Base-by-base conservation (phyloP, 2,329 filamentous ascomycete species). In the Paraconiothyrium sp. region DNA sequence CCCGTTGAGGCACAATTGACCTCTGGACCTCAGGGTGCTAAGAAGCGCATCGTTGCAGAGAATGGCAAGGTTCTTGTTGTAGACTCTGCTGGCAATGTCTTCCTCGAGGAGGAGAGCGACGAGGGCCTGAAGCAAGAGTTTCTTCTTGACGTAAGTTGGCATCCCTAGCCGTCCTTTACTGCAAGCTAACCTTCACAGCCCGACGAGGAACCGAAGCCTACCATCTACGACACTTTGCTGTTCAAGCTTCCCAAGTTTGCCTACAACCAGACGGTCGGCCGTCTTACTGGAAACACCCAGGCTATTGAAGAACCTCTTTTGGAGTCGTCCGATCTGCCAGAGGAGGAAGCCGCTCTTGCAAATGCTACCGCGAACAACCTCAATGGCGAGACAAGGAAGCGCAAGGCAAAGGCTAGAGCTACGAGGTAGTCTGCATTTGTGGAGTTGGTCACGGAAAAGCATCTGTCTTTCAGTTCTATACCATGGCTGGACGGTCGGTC, bases 41-140 rank as follows among this genome's bases (percentile, higher is more conserved):
- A 92, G 81, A 97, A 94, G 85, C 87, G 92, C 39, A 92, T 98
- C 16, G 88, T 94, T 30, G 94, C 94, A 2, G 91, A 97, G 83
- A 99, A 99, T 72, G 95, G 95, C 68, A 99, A 98, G 83, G 85
- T 97, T 0, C 84, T 99, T 41, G 90, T 99, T 59, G 95, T 99
- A 4, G 94, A 99, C 79, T 92, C 92, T 0, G 84, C 90, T 10
- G 95, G 95, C 32, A 93, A 97, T 71, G 95, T 99, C 13, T 99
- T 92, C 75, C 84, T 99, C n/a, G 94, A 98, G 79, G 92, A 97
- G 75, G 87, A 92, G 71, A 92, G 93, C 55, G 93, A 94, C 68
- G 92, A 97, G 27, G 95, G 95, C 57, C 88, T 92, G 58, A 86
- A 88, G 35, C 87, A 91, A 68, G 92, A 97, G 76, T 97, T 90